Evolutionary conservation across 2,329 filamentous ascomycete genomes (phyloP).

Genomic region (Stenocarpella maydis): DNA sequence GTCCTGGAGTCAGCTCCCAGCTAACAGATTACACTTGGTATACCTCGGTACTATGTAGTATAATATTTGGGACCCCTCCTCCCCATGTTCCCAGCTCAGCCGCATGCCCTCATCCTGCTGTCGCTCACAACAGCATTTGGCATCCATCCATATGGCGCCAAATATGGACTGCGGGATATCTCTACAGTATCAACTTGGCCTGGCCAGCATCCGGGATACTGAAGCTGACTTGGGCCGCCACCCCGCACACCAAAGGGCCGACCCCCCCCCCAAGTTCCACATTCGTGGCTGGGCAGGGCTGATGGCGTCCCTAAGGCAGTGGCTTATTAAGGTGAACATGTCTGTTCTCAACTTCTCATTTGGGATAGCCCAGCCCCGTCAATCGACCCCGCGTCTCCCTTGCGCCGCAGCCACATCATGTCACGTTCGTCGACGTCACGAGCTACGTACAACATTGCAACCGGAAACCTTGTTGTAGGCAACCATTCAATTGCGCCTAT

Average conservation of each 20-base stretch:
- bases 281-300: not conserved
- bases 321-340: constrained; percentile 11
- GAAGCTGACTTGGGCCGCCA: not conserved
- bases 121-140: not conserved
- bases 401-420: not conserved
- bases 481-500: not conserved
- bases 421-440: constrained; percentile 14
- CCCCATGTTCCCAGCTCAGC: not conserved
- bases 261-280: not conserved
- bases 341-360: not conserved
- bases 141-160: not conserved
- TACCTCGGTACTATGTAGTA: too few species aligned
- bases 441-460: not conserved
- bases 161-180: not conserved
- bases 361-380: not conserved
- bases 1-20: too few species aligned
- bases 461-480: not conserved
- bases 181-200: not conserved
- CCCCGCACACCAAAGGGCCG: constrained; percentile 1
- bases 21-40: too few species aligned
- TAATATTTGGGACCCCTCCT: not conserved
- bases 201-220: not conserved
- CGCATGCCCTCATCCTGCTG: not conserved
- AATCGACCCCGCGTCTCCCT: constrained; percentile 1
- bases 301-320: not conserved